phyloP scores from a whole-genome alignment of 1,284 basidiomycete genomes.

The Xerocomus minutiporus region DNA sequence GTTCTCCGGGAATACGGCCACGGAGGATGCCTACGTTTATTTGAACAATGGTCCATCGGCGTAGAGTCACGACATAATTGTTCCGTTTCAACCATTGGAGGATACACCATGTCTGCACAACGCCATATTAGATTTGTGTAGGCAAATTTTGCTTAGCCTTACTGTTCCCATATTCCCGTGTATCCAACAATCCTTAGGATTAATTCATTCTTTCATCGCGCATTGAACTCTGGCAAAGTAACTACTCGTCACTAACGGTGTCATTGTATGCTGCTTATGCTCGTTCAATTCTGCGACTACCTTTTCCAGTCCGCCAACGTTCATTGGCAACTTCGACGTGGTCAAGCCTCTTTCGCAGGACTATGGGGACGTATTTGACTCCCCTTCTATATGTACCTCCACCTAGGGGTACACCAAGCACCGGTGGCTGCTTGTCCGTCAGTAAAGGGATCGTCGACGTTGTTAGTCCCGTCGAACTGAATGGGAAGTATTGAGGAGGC shows the following conservation, averaged over 20 bases:
- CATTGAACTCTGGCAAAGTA: neutral
- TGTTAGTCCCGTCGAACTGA: conserved; percentile 29
- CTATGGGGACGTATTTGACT: conserved; percentile 61
- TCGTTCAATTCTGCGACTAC: conserved; percentile 31
- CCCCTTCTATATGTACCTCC: conserved; percentile 63
- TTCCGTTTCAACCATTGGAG: conserved; percentile 1
- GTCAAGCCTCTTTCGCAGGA: conserved; percentile 64
- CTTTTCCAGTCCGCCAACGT: conserved; percentile 70
- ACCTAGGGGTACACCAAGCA: conserved; percentile 65
- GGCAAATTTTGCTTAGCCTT: conserved; percentile 21
- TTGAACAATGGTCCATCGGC: conserved; percentile 44
- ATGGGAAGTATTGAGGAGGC: conserved; percentile 34
- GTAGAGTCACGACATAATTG: conserved; percentile 14
- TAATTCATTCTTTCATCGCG: conserved; percentile 14
- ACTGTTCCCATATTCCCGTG: conserved; percentile 11
- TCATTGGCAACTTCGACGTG: conserved; percentile 71
- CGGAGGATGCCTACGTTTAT: conserved; percentile 67
- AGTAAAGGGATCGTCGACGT: conserved; percentile 25
- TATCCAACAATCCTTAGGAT: conserved; percentile 12
- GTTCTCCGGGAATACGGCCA: conserved; percentile 48
- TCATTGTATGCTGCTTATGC: neutral
- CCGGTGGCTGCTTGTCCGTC: conserved; percentile 19
- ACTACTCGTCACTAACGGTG: conserved; percentile 12
- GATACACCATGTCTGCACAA: conserved; percentile 6
- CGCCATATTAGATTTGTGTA: conserved; percentile 11